Evolutionary conservation across 2,329 filamentous ascomycete genomes (phyloP).

Genomic region (Fusarium sp.): DNA sequence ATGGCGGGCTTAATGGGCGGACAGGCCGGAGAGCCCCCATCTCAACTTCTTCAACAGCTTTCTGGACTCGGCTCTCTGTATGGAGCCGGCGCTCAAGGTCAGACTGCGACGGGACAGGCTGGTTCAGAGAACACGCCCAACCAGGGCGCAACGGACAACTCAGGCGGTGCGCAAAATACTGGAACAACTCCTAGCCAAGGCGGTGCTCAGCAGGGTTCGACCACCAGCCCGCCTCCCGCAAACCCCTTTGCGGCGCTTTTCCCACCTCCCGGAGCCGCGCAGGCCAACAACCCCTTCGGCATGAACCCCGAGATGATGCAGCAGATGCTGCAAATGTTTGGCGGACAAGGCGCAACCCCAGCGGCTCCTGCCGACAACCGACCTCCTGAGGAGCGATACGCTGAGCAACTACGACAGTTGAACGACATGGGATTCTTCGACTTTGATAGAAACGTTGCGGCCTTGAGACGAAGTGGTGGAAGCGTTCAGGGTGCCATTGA

Average conservation of each 20-base stretch:
- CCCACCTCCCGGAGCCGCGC: slow-evolving; percentile 45
- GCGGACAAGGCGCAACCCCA: slow-evolving; percentile 54
- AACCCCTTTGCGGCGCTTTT: slow-evolving; percentile 79
- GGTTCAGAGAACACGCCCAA: slow-evolving; percentile 45
- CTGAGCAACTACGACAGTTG: slow-evolving; percentile 86
- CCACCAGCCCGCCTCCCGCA: slow-evolving; percentile 55
- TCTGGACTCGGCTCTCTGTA: slow-evolving; percentile 46
- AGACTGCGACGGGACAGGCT: slow-evolving; percentile 44
- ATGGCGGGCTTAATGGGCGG: slow-evolving; percentile 41
- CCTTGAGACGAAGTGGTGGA: slow-evolving; percentile 86
- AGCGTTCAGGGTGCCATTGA: slow-evolving; percentile 94
- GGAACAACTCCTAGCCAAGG: slow-evolving; percentile 34
- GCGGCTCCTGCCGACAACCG: slow-evolving; percentile 79
- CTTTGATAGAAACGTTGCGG: slow-evolving; percentile 92
- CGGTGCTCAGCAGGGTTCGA: slow-evolving; percentile 38
- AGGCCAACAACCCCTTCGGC: slow-evolving; percentile 56
- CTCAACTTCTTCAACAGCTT: slow-evolving; percentile 44
- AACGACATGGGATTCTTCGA: slow-evolving; percentile 99
- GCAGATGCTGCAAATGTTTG: slow-evolving; percentile 64
- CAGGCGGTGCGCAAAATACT: slow-evolving; percentile 39
- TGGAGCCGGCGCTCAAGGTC: slow-evolving; percentile 42
- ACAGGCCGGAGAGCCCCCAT: slow-evolving; percentile 22
- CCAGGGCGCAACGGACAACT: slow-evolving; percentile 41
- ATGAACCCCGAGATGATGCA: slow-evolving; percentile 67
- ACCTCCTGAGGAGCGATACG: slow-evolving; percentile 93